Percentiles rank a stretch among this genome's conserved stretches.
Evolutionary conservation across 2,329 filamentous ascomycete genomes (phyloP).

Genomic region (Esteya vermicola): DNA sequence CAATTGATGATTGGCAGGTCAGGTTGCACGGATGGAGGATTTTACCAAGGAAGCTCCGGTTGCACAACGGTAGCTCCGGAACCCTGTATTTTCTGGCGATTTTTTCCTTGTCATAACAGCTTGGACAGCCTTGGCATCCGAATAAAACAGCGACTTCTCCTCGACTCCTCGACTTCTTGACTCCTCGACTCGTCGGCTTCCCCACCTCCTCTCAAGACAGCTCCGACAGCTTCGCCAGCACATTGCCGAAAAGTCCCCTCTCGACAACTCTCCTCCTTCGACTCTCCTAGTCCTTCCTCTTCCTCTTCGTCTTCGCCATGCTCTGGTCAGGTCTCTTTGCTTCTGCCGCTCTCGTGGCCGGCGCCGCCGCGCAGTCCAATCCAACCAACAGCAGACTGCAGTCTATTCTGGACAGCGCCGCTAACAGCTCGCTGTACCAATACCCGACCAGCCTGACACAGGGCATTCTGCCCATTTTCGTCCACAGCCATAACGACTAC

Average conservation of each 20-base stretch:
- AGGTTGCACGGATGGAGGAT: too few species aligned
- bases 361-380: conserved; percentile 7
- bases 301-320: neutral
- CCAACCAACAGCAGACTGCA: conserved; percentile 5
- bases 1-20: neutral
- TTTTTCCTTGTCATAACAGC: too few species aligned
- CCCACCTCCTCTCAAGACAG: too few species aligned
- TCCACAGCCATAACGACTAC: conserved; percentile 60
- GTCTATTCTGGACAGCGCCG: conserved; percentile 11
- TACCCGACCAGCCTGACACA: conserved; percentile 38
- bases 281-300: neutral
- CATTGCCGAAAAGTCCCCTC: too few species aligned
- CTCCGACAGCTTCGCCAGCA: too few species aligned
- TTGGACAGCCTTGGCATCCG: too few species aligned
- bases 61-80: too few species aligned
- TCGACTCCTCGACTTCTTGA: too few species aligned
- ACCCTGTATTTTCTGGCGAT: too few species aligned
- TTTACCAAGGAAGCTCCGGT: too few species aligned
- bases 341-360: neutral
- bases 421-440: conserved; percentile 23
- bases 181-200: too few species aligned
- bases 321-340: neutral
- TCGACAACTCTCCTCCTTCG: neutral
- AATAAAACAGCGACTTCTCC: too few species aligned
- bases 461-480: conserved; percentile 38